Evolutionary conservation across 2,329 filamentous ascomycete genomes (phyloP), one percentile per base, ranked within the genome.

Genomic region (Claviceps arundinis): DNA sequence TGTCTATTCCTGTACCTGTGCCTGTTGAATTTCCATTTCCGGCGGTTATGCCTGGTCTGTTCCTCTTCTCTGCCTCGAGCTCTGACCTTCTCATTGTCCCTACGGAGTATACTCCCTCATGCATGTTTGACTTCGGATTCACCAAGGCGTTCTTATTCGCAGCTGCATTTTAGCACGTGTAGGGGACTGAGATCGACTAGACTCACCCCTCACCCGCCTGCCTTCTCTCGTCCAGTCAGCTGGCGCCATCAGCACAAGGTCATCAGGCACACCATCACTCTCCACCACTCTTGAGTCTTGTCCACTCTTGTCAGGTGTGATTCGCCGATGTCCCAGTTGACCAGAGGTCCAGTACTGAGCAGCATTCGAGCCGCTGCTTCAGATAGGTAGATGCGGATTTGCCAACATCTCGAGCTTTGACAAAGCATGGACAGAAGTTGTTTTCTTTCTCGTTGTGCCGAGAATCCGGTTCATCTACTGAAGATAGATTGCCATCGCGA

Each of bases 181-280:
- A 16, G 45, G 42, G 42, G 22, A 4, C 8, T 5, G 8, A 34
- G 19, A 37, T 13, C 30, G 9, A 6, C 47, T 43, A 41, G 24
- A n/a, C 9, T 9, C 19, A 40, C 34, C 17, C 42, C 50, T 19
- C 43, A 37, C 17, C 37, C 24, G 26, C n/a, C 13, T 13, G 47
- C 24, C 43, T 5, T n/a, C 24, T n/a, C 26, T n/a, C 37, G 43
- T 37, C 58, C 59, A 60, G 59, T 60, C 59, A 60, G 59, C 48
- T 60, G 59, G 54, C 53, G 52, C 48, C 45, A 48, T 50, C 49
- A 52, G 48, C 49, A 50, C 38, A 17, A 54, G 57, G 57, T 59
- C 57, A 59, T 58, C 57, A 57, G 57, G 55, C 56, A 59, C 57
- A 59, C 56, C 55, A 16, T 19, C 16, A 11, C 14, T 16, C 38